A percentile compares a stretch with the other conserved stretches of the same genome.
These are phyloP conservation scores for Trematosphaeria pertusa DNA, from an alignment of 2,329 filamentous ascomycete species.

Conservation along the genomic window DNA sequence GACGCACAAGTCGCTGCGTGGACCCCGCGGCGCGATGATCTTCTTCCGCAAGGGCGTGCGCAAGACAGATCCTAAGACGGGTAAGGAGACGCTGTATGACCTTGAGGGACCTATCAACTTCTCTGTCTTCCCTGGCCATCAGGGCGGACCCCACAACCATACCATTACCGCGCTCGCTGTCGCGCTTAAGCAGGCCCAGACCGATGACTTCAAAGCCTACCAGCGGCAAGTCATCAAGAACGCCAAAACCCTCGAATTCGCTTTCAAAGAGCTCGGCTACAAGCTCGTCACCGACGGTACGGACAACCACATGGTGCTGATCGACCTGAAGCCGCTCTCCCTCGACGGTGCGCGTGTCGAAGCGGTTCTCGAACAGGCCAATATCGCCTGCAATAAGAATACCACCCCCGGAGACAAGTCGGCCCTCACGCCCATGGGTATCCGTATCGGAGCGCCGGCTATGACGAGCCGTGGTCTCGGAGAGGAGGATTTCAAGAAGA, in stretches of 20 bases:
- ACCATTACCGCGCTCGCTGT: constrained; percentile 96
- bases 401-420: constrained; percentile 95
- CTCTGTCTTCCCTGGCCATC: constrained; percentile 97
- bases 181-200: constrained; percentile 90
- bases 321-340: constrained; percentile 86
- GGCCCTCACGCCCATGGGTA: constrained; percentile 88
- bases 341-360: constrained; percentile 92
- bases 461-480: constrained; percentile 97
- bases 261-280: constrained; percentile 71
- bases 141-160: constrained; percentile 98
- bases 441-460: constrained; percentile 93
- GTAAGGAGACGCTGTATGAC: constrained; percentile 85
- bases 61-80: constrained; percentile 81
- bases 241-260: constrained; percentile 85
- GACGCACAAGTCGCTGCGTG: constrained; percentile 95
- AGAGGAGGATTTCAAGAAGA: constrained; percentile 80
- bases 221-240: constrained; percentile 90
- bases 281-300: constrained; percentile 92
- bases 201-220: constrained; percentile 89
- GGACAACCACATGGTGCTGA: constrained; percentile 94
- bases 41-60: constrained; percentile 96
- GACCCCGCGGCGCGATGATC: constrained; percentile 95
- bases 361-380: constrained; percentile 87
- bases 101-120: constrained; percentile 93
- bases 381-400: constrained; percentile 99